phyloP scores from a whole-genome alignment of 805 yeast genomes.

The Saturnispora saitoi region DNA sequence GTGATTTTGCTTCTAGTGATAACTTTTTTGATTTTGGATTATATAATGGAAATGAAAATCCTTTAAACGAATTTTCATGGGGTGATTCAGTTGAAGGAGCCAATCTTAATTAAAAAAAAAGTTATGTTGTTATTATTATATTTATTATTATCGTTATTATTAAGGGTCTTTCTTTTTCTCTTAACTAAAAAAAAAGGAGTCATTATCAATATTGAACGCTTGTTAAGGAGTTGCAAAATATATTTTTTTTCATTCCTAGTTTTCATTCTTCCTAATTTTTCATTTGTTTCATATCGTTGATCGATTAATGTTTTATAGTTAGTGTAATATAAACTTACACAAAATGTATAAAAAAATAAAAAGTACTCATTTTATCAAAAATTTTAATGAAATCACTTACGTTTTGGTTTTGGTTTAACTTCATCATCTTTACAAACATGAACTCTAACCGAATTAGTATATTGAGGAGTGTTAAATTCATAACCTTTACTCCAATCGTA shows the following conservation, averaged over 20 bases:
- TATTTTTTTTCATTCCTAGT: too few relatives aligned
- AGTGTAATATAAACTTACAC: neutral
- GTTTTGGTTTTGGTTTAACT: conserved; percentile 48
- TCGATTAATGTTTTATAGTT: conserved; percentile 1
- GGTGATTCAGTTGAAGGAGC: conserved; percentile 32
- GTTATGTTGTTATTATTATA: too few relatives aligned
- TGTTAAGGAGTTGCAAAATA: too few relatives aligned
- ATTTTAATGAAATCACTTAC: conserved; percentile 15
- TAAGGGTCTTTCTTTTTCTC: too few relatives aligned
- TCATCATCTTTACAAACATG: conserved; percentile 86
- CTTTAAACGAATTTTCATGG: conserved; percentile 27
- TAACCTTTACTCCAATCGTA: conserved; percentile 97
- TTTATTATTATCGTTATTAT: neutral
- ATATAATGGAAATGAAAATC: conserved; percentile 27
- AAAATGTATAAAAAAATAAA: neutral
- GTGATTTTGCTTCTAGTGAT: conserved; percentile 26
- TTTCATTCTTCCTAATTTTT: neutral
- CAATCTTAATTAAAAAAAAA: neutral
- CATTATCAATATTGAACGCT: too few relatives aligned
- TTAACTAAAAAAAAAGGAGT: too few relatives aligned
- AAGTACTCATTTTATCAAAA: neutral
- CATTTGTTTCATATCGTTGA: neutral
- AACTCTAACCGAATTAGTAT: conserved; percentile 66
- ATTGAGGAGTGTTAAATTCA: conserved; percentile 64
- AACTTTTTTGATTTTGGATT: conserved; percentile 25